Base-by-base conservation (phyloP, 2,329 filamentous ascomycete genomes). In the Neophaeococcomyces mojaviensis region DNA sequence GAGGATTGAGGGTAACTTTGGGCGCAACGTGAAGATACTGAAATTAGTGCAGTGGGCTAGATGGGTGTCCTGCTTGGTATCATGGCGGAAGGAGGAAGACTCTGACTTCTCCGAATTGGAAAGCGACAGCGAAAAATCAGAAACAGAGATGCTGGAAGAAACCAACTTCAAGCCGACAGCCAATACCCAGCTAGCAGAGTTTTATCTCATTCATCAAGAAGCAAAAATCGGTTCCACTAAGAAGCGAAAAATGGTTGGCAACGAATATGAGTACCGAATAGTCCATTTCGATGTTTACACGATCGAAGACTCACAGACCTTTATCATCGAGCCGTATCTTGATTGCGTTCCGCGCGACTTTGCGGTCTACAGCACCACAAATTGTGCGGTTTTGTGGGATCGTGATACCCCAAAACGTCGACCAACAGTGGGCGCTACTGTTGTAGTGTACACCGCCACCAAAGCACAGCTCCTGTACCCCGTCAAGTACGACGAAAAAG, bases 361-460 rank as follows among this genome's bases (percentile, higher is more conserved):
- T 10, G 48, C 46, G 3, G 42, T 53, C 24, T 31, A 52, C 33
- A 51, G 39, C 30, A 30, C 45, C 12, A 18, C 48, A 4, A 28
- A 44, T 15, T 55, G 52, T 33, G 52, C 50, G 4, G 51, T 55
- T 19, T 33, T 53, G 8, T 55, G 52, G 52, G 48, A 49, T 40
- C 28, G 36, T 33, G 36, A 46, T 16, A 47, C 44, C 3, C 26
- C 49, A 13, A 33, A 26, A 7, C 12, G 41, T 15, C 24, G 26
- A n/a, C 52, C 49, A 10, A 45, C 50, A 12, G 15, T 10, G 8
- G 19, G 43, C 38, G 46, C 43, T 16, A 47, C 39, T 10, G 26
- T 52, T 10, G 43, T 52, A 12, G 19, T 51, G 15, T 55, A 55
- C 44, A 39, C 26, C 12, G 37, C 50, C 6, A 47, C 45, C 20